Percentiles rank a stretch among this genome's conserved stretches.
Evolutionary conservation across 2,329 filamentous ascomycete species (phyloP).

Genomic region (Aspergillus fijiensis): DNA sequence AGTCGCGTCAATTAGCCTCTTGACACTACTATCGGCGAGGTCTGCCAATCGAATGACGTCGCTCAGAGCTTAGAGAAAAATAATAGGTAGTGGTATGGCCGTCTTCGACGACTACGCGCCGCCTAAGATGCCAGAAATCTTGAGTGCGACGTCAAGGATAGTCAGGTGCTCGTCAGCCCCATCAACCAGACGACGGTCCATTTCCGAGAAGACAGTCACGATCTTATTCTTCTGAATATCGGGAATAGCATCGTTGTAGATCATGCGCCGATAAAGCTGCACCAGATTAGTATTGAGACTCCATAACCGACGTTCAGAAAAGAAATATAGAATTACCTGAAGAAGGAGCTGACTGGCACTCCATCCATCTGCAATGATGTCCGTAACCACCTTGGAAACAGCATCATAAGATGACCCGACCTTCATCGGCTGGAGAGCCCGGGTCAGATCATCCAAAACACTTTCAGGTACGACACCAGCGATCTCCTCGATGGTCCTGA

Average conservation of each 20-base stretch:
- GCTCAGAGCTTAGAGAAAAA: neutral
- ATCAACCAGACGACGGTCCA: slow-evolving; percentile 91
- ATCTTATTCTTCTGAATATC: slow-evolving; percentile 90
- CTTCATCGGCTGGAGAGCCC: slow-evolving; percentile 72
- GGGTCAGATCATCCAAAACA: slow-evolving; percentile 68
- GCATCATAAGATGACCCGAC: slow-evolving; percentile 66
- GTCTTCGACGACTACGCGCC: slow-evolving; percentile 18
- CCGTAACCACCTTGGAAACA: slow-evolving; percentile 77
- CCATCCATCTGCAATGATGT: slow-evolving; percentile 95
- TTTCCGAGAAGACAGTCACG: slow-evolving; percentile 83
- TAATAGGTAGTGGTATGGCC: no score
- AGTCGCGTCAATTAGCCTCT: neutral
- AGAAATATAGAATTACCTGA: slow-evolving; percentile 57
- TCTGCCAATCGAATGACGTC: neutral
- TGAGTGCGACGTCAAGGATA: slow-evolving; percentile 79
- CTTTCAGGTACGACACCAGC: slow-evolving; percentile 83
- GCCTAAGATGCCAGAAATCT: slow-evolving; percentile 71
- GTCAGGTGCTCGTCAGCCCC: slow-evolving; percentile 93
- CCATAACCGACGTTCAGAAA: neutral
- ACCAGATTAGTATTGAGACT: slow-evolving; percentile 12
- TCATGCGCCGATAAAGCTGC: slow-evolving; percentile 67
- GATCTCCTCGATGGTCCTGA: slow-evolving; percentile 86
- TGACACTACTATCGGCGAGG: neutral
- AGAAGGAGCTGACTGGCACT: slow-evolving; percentile 84
- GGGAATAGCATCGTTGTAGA: slow-evolving; percentile 79